Conservation (phyloP, 148 eudicot species). For the Chenopodium album region DNA sequence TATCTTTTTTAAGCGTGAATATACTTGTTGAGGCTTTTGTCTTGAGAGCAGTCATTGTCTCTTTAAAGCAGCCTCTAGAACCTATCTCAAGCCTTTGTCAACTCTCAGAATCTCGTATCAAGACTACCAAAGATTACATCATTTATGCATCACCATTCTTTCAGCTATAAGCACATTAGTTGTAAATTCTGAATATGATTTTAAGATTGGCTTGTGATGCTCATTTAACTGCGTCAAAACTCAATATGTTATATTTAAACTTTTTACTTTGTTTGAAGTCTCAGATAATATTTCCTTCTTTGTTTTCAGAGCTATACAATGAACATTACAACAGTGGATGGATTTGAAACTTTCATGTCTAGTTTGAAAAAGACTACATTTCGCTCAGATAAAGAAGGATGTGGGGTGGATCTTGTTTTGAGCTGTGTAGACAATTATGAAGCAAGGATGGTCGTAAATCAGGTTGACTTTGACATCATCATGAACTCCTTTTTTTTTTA, state of each 20-base stretch:
- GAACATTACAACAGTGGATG: slow-evolving; percentile 92
- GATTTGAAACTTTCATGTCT: slow-evolving; percentile 85
- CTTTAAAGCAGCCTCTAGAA: background rate
- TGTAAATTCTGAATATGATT: background rate
- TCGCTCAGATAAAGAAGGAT: slow-evolving; percentile 62
- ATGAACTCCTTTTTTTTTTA: background rate
- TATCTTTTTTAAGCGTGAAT: background rate
- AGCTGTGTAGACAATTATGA: slow-evolving; percentile 99
- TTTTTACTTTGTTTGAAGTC: background rate
- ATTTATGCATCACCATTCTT: background rate
- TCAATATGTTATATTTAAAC: background rate
- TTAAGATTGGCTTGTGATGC: background rate
- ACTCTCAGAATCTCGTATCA: background rate
- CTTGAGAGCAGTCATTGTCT: background rate
- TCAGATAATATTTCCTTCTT: slow-evolving; percentile 16
- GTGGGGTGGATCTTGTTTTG: slow-evolving; percentile 94
- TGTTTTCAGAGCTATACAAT: slow-evolving; percentile 74
- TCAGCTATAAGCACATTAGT: background rate
- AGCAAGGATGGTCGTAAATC: slow-evolving; percentile 99
- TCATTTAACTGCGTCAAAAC: background rate
- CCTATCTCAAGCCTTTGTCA: background rate
- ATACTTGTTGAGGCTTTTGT: background rate
- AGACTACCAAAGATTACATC: background rate
- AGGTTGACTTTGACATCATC: slow-evolving; percentile 43
- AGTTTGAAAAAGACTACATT: slow-evolving; percentile 78